Percentiles rank a stretch among this genome's conserved stretches.
Evolutionary conservation across 148 eudicot genomes (phyloP).

Genomic region (Silene uniflora): DNA sequence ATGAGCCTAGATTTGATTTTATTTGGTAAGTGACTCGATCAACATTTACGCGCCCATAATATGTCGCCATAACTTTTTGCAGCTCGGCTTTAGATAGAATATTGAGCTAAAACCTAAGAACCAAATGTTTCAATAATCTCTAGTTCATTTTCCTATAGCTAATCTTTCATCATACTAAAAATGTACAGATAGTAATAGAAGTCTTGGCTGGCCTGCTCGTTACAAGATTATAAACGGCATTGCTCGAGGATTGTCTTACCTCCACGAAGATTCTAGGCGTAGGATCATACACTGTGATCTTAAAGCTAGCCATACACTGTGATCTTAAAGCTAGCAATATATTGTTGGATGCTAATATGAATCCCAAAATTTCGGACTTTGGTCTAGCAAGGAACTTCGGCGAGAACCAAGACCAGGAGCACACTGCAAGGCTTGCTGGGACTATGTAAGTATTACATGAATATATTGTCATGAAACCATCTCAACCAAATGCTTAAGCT

Average conservation of each 20-base stretch:
- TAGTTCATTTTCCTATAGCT: background rate
- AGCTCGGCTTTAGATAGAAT: no score
- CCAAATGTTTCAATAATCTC: no score
- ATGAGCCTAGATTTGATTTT: constrained; percentile 27
- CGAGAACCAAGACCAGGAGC: constrained; percentile 22
- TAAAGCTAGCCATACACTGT: constrained; percentile 28
- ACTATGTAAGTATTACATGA: constrained; percentile 27
- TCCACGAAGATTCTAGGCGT: constrained; percentile 33
- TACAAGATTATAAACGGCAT: constrained; percentile 21
- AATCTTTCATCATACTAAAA: background rate
- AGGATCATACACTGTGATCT: constrained; percentile 32
- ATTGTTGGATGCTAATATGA: constrained; percentile 31
- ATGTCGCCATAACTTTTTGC: no score
- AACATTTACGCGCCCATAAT: background rate
- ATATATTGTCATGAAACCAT: no score
- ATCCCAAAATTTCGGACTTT: constrained; percentile 32
- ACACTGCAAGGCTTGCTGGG: constrained; percentile 22
- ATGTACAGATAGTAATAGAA: constrained; percentile 1
- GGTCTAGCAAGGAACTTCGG: constrained; percentile 27
- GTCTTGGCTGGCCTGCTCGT: background rate
- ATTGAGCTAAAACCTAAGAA: no score
- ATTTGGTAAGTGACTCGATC: constrained; percentile 13
- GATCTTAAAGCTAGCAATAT: constrained; percentile 34
- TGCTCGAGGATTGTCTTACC: constrained; percentile 16
- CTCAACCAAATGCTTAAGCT: no score